Evolutionary conservation across 208 protist genomes (phyloP).

Genomic region (Acanthamoeba castellanii): DNA sequence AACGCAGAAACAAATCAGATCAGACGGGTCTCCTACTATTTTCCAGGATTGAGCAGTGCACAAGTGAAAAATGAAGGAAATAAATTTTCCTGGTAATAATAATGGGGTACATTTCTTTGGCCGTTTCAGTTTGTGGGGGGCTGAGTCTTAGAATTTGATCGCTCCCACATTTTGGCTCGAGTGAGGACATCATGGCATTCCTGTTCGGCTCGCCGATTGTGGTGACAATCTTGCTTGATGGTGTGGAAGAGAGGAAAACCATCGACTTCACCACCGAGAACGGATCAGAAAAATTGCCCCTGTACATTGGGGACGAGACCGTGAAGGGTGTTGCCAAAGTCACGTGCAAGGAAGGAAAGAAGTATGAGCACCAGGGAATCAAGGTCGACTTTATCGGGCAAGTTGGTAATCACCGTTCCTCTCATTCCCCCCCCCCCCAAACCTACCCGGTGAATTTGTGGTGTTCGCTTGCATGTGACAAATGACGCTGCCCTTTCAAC

Average conservation of each 20-base stretch:
- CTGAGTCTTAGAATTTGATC: neutral
- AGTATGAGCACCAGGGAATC: conserved; percentile 86
- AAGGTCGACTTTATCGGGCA: conserved; percentile 86
- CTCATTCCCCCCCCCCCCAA: neutral
- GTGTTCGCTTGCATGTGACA: too few species aligned
- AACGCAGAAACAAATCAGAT: neutral
- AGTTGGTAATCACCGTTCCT: conserved; percentile 80
- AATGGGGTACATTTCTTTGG: neutral
- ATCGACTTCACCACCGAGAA: conserved; percentile 39
- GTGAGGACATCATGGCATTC: conserved; percentile 36
- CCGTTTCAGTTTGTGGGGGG: neutral
- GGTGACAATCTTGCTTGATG: conserved; percentile 51
- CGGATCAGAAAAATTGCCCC: conserved; percentile 52
- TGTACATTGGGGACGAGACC: conserved; percentile 79
- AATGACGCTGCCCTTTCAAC: too few species aligned
- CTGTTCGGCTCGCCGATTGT: conserved; percentile 41
- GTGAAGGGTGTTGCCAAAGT: conserved; percentile 84
- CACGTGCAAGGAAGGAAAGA: conserved; percentile 81
- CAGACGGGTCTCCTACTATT: neutral
- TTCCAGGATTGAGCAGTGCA: neutral
- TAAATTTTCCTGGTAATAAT: neutral
- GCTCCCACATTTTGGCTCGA: neutral
- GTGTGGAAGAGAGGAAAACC: conserved; percentile 22
- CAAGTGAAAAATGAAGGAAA: neutral
- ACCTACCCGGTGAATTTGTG: too few species aligned